Evolutionary conservation across 2,329 filamentous ascomycete genomes (phyloP).

Genomic region (Fusarium sp.): DNA sequence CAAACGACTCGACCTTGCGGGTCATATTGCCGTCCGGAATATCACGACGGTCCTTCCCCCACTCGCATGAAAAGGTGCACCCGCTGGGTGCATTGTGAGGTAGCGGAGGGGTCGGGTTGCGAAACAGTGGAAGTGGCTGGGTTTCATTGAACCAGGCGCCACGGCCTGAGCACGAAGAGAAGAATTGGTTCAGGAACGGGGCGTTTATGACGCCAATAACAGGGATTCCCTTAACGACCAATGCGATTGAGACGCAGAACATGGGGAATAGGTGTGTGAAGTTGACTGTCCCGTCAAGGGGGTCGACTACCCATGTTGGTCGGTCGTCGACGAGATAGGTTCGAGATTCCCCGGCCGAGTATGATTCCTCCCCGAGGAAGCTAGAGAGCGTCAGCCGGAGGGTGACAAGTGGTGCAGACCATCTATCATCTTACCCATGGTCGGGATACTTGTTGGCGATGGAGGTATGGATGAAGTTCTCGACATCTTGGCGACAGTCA

Average conservation of each 20-base stretch:
- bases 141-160: conserved; percentile 81
- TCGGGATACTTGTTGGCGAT: conserved; percentile 74
- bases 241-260: conserved; percentile 85
- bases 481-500: conserved; percentile 70
- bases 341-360: conserved; percentile 77
- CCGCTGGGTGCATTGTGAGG: conserved; percentile 75
- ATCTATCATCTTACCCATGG: conserved; percentile 69
- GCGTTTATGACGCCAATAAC: conserved; percentile 81
- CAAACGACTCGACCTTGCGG: conserved; percentile 81
- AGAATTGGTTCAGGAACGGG: conserved; percentile 78
- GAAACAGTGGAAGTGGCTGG: conserved; percentile 74
- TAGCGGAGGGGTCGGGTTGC: conserved; percentile 74
- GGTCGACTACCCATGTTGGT: conserved; percentile 85
- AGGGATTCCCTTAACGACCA: conserved; percentile 72
- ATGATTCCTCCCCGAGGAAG: conserved; percentile 85
- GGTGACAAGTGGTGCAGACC: not conserved
- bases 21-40: conserved; percentile 76
- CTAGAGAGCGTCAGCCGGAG: conserved; percentile 55
- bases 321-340: conserved; percentile 75
- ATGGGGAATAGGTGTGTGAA: conserved; percentile 86
- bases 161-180: conserved; percentile 75
- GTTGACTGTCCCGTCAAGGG: conserved; percentile 85
- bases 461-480: conserved; percentile 76
- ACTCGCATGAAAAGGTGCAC: conserved; percentile 83
- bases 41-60: conserved; percentile 84